Evolutionary conservation across 2,329 filamentous ascomycete genomes (phyloP), one percentile per base, ranked within the genome.

Genomic region (Fusarium graminum): DNA sequence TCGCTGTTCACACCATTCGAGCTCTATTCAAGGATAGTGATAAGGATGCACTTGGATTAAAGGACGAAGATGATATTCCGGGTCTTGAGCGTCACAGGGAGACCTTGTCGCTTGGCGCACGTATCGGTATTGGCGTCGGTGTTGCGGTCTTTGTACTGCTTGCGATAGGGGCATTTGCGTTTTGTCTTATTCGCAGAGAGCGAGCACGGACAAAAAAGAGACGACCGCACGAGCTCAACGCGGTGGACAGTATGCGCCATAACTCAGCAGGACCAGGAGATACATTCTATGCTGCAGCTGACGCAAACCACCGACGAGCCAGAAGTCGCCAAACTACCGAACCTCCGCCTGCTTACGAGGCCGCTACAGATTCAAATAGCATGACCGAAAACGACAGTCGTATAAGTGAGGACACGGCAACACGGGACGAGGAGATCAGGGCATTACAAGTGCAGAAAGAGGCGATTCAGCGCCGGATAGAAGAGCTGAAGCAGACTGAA

Each of bases 21-120:
- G 78, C 77, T 5, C 71, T 79, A n/a, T 80, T 79, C 57, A 74
- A 74, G 41, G 75, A 77, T n/a, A 66, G 67, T 9, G 78, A 80
- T 55, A 77, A 76, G 46, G 70, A 71, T 29, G 63, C 67, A 12
- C 67, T 80, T 6, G 76, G 77, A 11, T 58, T 79, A 1, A 72
- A 75, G 6, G 75, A 79, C 32, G 74, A 78, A 22, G 71, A 75
- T 14, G 72, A 77, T 6, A 74, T 75, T 19, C 57, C 57, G 26
- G 68, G 74, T 4, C 54, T 54, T 6, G 63, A 70, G 5, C 46
- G 55, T 26, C 40, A 68, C 7, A 28, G 46, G 12, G 46, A 67
- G 6, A 45, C 61, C 4, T 40, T 79, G n/a, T 72, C 77, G 11
- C 42, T 76, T 17, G 68, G 72, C 11, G 76, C 74, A 16, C 72